Evolutionary conservation across 768 basidiomycete species (phyloP).

Genomic region (Lactarius quietus): DNA sequence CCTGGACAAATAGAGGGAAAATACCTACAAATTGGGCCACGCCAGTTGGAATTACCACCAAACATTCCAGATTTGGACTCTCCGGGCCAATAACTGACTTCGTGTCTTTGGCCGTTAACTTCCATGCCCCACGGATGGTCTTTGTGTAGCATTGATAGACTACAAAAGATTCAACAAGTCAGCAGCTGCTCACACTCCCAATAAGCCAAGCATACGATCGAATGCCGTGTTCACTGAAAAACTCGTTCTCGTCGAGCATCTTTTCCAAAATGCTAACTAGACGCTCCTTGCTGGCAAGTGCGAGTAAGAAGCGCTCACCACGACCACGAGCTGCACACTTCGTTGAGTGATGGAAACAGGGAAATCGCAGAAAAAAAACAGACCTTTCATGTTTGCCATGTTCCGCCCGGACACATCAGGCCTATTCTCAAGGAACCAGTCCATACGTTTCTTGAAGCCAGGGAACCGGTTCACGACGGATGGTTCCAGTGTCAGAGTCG

Average conservation of each 20-base stretch:
- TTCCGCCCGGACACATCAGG: slow-evolving; percentile 83
- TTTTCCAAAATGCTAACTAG: slow-evolving; percentile 85
- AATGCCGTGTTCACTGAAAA: slow-evolving; percentile 92
- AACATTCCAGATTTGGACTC: slow-evolving; percentile 98
- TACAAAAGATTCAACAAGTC: slow-evolving; percentile 31
- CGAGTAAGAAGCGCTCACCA: slow-evolving; percentile 83
- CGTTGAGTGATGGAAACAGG: slow-evolving; percentile 28
- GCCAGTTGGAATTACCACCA: slow-evolving; percentile 97
- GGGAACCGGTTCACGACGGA: slow-evolving; percentile 85
- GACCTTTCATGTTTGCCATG: slow-evolving; percentile 95
- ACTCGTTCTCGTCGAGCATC: slow-evolving; percentile 97
- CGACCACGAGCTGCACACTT: slow-evolving; percentile 45
- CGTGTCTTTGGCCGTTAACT: slow-evolving; percentile 87
- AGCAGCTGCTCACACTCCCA: not conserved
- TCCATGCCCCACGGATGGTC: slow-evolving; percentile 93
- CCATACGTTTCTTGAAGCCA: slow-evolving; percentile 97
- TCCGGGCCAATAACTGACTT: slow-evolving; percentile 96
- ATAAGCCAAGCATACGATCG: slow-evolving; percentile 66
- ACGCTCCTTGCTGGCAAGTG: slow-evolving; percentile 88
- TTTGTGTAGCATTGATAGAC: slow-evolving; percentile 86
- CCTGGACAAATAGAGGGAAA: not conserved
- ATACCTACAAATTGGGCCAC: slow-evolving; percentile 78
- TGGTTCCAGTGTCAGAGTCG: slow-evolving; percentile 91
- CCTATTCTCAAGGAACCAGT: slow-evolving; percentile 98
- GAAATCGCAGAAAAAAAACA: slow-evolving; percentile 16